Evolutionary conservation across 2,329 filamentous ascomycete genomes (phyloP), one percentile per base, ranked within the genome.

Genomic region (Aspergillus sp.): DNA sequence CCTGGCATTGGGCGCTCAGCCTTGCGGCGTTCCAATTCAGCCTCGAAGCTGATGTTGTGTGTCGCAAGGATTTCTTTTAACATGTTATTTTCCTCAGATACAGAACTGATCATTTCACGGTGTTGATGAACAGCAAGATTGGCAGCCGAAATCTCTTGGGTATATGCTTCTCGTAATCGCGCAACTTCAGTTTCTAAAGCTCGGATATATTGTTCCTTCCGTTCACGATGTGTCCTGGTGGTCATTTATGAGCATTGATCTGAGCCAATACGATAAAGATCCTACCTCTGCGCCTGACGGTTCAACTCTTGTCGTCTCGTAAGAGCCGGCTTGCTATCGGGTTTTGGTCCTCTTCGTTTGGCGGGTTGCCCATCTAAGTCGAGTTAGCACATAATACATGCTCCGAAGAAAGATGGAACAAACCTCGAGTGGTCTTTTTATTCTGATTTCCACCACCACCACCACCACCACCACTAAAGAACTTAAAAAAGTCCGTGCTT

Each of bases 181-280:
- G 96, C 82, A 5, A 98, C 89, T 76, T 98, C 92, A 69, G 93
- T 88, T 75, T 99, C 95, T 15, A 98, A 84, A 11, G 90, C 87
- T 74, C 96, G 96, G 79, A 97, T 96, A 74, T 98, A 98, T 67
- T 92, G 84, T 76, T 98, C 95, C 74, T 98, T 98, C 65, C 95
- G 87, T 77, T 98, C 95, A 56, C 95, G 91, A 75, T 99, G 95
- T 17, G 95, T 98, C 71, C 95, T 96, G 70, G 54, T 57, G 22
- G 33, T 30, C 37, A 54, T 71, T 34, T 71, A 58, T 22, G 48
- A 51, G 50, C 27, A 45, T 45, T 24, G 19, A 15, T 9, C 40
- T 34, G 24, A n/a, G n/a, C 15, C 27, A n/a, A 13, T 13, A 44
- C 20, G 48, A 27, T 12, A 39, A 20, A 15, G 15, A 33, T 41